Evolutionary conservation across 352 stramenopile genomes (phyloP), one percentile per base, ranked within the genome.

Genomic region (Phytopythium ostracodes): DNA sequence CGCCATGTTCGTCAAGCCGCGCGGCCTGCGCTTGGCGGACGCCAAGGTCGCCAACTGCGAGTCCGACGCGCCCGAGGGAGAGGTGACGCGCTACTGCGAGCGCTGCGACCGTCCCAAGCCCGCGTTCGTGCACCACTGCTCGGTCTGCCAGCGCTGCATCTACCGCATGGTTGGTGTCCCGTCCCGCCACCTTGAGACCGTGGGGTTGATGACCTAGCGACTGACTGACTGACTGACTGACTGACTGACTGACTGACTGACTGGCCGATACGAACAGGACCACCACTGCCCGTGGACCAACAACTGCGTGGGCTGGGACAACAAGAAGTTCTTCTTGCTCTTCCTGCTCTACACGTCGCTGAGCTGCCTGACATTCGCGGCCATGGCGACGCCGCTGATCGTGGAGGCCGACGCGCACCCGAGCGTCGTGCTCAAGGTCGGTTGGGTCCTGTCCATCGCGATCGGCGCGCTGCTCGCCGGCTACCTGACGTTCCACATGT

Each of bases 261-360:
- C 22, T 24, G n/a, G n/a, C n/a, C n/a, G 29, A 33, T 33, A 33
- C 5, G 2, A 25, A 29, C 42, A 81, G 73, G 82, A 96, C 60
- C 85, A 96, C 59, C 87, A 94, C 60, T 94, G 85, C 52, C 84
- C 87, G 57, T 96, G 84, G 87, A 92, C 77, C 5, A 83, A 72
- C 66, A 96, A 94, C 63, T 96, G 87, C 69, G 81, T 96, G n/a
- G 87, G 77, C 9, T 88, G 72, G 72, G 79, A 70, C 67, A 96
- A 92, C 70, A 92, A 96, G 60, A 94, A 92, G 71, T 81, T 73
- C 68, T 93, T 93, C 56, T 38, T 93, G 62, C 79, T 93, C 46
- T 93, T 93, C 60, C 63, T 93, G 22, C 17, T 88, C 1, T 93
- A 94, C 72, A 89, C 87, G 58, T 74, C 83, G 5, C 35, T 84